Percentiles rank a stretch among this genome's conserved stretches.
phyloP scores from a whole-genome alignment of 2,329 filamentous ascomycete genomes.

The Fusarium pseudocircinatum region DNA sequence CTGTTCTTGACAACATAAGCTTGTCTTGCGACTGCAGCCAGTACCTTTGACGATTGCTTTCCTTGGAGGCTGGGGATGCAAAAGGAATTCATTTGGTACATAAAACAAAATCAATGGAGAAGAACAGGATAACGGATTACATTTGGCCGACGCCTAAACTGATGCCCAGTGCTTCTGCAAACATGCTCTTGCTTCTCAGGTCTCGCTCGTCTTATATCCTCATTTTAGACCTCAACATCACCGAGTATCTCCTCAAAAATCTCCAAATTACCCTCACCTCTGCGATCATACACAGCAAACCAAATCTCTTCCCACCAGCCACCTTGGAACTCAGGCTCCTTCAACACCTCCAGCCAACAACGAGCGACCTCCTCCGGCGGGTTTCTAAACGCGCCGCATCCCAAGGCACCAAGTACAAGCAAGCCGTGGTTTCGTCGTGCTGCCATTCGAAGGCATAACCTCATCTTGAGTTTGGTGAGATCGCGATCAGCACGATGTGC shows the following conservation, averaged over 20 bases:
- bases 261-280: conserved; percentile 59
- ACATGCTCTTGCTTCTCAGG: neutral
- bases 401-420: conserved; percentile 74
- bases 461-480: conserved; percentile 70
- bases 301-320: conserved; percentile 71
- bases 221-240: conserved; percentile 45
- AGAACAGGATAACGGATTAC: neutral
- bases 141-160: neutral
- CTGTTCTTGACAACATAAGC: neutral
- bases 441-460: conserved; percentile 67
- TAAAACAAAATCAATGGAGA: neutral
- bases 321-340: conserved; percentile 68
- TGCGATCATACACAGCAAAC: conserved; percentile 68
- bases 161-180: neutral
- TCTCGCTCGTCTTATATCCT: neutral
- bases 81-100: neutral
- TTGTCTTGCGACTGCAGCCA: neutral
- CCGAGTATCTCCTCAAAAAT: conserved; percentile 58
- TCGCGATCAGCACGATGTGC: conserved; percentile 55
- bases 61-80: neutral
- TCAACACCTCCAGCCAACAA: conserved; percentile 70
- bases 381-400: conserved; percentile 74
- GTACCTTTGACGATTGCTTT: neutral
- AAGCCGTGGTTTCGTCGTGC: conserved; percentile 64
- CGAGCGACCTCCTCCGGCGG: conserved; percentile 68